Evolutionary conservation across 2,329 filamentous ascomycete genomes (phyloP), one percentile per base, ranked within the genome.

Genomic region (Diatrype stigma): DNA sequence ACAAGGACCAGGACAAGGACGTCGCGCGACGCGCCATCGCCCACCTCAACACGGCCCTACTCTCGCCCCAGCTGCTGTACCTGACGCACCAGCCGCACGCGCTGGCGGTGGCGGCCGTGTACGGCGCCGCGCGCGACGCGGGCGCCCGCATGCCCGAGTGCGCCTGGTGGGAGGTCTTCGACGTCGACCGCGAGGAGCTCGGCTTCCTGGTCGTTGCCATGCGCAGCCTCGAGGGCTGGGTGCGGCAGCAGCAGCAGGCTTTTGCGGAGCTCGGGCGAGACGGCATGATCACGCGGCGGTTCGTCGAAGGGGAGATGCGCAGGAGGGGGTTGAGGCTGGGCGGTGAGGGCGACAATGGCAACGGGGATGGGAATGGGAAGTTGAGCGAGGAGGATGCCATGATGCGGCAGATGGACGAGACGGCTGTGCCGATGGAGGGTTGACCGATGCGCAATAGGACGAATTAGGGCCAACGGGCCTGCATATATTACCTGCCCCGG

Each of bases 141-240:
- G 85, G 80, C 0, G 82, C 88, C 12, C 91, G 89, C 67, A 78
- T 96, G 71, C 90, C 93, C 0, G 87, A 88, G 56, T 82, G 81
- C 45, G 86, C 90, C 56, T 99, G 94, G 94, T 99, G 94, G 94
- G 92, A 96, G 69, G 90, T 97, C 0, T 97, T 97, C 67, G 94
- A 99, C 69, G 89, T 94, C 7, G 92, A 96, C 62, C 79, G 94
- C 47, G 94, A 99, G 73, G 91, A 96, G 67, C 76, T 99, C 34
- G 94, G 94, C 0, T 97, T 97, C 60, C 70, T 97, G 51, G 91
- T 96, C 3, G 89, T 96, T 11, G 91, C 80, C 0, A 82, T 96
- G 80, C 76, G 84, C 55, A 96, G 92, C 62, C 73, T 95, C 49
- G 85, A 87, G 55, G 84, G 82, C 1, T 90, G 87, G 70, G 82